phyloP scores from a whole-genome alignment of 352 stramenopile species.

The Phytophthora melonis region DNA sequence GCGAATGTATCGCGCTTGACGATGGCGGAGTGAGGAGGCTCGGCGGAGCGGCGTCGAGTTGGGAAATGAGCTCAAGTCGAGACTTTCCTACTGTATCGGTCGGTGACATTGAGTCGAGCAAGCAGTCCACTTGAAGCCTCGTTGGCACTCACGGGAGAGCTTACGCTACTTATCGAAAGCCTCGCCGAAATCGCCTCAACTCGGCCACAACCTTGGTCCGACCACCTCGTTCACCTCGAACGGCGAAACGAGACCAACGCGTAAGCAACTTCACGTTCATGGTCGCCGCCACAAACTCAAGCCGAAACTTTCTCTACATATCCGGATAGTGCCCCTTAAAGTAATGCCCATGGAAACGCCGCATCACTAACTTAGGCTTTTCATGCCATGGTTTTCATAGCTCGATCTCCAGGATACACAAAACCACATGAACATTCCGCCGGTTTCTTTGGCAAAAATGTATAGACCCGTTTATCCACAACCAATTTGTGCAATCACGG shows the following conservation, averaged over 20 bases:
- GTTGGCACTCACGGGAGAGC: constrained; percentile 1
- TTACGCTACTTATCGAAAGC: constrained; percentile 13
- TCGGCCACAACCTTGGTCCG: constrained; percentile 16
- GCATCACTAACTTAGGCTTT: neutral
- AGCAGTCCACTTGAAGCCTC: neutral
- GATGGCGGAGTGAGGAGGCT: constrained; percentile 1
- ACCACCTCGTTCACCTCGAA: constrained; percentile 16
- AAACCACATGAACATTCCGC: constrained; percentile 31
- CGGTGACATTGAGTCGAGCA: constrained; percentile 1
- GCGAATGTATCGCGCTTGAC: neutral
- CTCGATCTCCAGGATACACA: neutral
- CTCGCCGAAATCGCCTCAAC: constrained; percentile 11
- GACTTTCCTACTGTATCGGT: neutral
- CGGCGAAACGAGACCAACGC: constrained; percentile 14
- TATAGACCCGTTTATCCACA: constrained; percentile 22
- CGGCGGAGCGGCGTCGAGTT: constrained; percentile 14
- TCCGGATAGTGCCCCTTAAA: neutral
- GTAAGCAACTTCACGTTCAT: constrained; percentile 12
- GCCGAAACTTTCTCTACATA: constrained; percentile 3
- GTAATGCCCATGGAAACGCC: neutral
- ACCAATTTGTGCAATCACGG: constrained; percentile 39
- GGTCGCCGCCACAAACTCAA: constrained; percentile 15
- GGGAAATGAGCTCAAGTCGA: constrained; percentile 19
- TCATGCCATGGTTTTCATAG: no score
- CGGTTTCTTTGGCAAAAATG: constrained; percentile 17